Percentiles rank a stretch among this genome's conserved stretches.
Evolutionary conservation across 2,329 filamentous ascomycete genomes (phyloP).

Genomic region (Stagonosporopsis cucurbitacearum): DNA sequence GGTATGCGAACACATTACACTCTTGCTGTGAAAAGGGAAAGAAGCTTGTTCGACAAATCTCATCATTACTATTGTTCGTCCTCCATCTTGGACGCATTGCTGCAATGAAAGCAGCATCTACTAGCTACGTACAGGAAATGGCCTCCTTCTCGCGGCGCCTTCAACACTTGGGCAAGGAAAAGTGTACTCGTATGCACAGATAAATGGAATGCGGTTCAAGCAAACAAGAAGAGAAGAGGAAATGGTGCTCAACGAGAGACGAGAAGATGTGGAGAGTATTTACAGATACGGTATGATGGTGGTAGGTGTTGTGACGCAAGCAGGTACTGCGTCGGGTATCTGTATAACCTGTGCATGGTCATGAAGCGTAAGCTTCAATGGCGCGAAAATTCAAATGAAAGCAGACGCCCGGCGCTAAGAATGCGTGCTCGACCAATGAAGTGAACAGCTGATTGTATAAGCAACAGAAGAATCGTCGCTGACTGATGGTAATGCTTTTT

Average conservation of each 20-base stretch:
- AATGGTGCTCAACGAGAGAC: constrained; percentile 15
- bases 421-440: constrained; percentile 35
- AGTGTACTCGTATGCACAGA: constrained; percentile 19
- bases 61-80: constrained; percentile 21
- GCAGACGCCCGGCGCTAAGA: constrained; percentile 39
- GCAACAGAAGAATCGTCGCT: constrained; percentile 31
- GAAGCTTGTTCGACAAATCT: constrained; percentile 2
- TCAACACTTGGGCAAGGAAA: constrained; percentile 19
- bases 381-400: constrained; percentile 22
- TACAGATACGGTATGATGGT: constrained; percentile 16
- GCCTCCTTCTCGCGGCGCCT: constrained; percentile 10
- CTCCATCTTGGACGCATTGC: constrained; percentile 17
- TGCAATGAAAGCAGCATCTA: constrained; percentile 13
- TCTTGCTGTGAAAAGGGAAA: neutral
- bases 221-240: constrained; percentile 17
- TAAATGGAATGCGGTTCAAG: constrained; percentile 16
- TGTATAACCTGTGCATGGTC: constrained; percentile 40
- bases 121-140: constrained; percentile 13
- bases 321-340: constrained; percentile 43
- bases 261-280: constrained; percentile 18
- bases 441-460: constrained; percentile 25
- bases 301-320: constrained; percentile 14
- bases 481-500: constrained; percentile 29
- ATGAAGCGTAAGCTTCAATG: constrained; percentile 32
- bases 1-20: neutral